Conservation (phyloP, 2,329 filamentous ascomycete genomes). For the Emmonsia crescens region DNA sequence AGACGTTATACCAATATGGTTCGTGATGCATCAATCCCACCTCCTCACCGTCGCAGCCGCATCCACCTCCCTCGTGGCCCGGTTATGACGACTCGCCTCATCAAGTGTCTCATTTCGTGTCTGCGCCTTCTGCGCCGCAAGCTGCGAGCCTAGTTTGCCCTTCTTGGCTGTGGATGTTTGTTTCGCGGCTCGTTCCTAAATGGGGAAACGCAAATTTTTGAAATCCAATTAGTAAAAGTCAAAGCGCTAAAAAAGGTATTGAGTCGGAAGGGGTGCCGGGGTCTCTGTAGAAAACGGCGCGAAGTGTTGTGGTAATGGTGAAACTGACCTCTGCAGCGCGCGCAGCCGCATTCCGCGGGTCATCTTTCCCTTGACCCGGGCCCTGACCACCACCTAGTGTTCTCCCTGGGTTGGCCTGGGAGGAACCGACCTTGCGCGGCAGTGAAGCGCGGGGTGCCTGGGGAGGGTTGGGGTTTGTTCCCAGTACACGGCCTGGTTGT, state of each 20-base stretch:
- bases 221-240: neutral
- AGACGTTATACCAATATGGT: too few species aligned
- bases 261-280: neutral
- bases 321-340: conserved; percentile 69
- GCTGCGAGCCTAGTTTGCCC: conserved; percentile 59
- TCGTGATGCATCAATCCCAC: conserved; percentile 53
- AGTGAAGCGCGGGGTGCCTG: conserved; percentile 42
- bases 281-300: too few species aligned
- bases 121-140: conserved; percentile 66
- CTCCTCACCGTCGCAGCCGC: conserved; percentile 45
- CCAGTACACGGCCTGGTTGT: conserved; percentile 61
- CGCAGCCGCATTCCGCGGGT: conserved; percentile 64
- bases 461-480: conserved; percentile 41
- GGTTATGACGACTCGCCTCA: conserved; percentile 56
- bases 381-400: conserved; percentile 50
- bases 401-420: conserved; percentile 44
- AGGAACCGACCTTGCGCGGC: conserved; percentile 32
- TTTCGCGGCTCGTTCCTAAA: conserved; percentile 55
- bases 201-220: neutral
- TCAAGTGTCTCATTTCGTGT: conserved; percentile 58
- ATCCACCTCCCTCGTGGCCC: conserved; percentile 57
- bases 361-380: conserved; percentile 30
- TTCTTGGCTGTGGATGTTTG: conserved; percentile 37
- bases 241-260: neutral
- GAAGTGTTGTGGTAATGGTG: neutral